Conservation (phyloP, 1,284 basidiomycete genomes). For the Hemileia vastatrix region DNA sequence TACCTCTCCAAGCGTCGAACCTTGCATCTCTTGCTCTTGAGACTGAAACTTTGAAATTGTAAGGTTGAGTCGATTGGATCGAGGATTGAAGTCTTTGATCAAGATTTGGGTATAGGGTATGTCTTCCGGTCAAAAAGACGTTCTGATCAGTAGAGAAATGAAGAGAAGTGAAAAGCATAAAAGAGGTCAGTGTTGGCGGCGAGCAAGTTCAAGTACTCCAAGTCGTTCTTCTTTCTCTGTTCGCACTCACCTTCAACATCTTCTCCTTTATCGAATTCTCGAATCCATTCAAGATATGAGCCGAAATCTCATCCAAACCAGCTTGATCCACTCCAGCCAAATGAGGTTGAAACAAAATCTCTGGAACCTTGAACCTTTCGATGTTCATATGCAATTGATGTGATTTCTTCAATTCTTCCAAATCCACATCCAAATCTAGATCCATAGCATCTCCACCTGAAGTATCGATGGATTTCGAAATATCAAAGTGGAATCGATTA, state of each 20-base stretch:
- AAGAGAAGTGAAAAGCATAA: neutral
- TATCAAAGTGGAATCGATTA: too few relatives aligned
- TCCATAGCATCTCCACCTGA: constrained; percentile 52
- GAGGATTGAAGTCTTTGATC: constrained; percentile 58
- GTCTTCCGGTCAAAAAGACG: constrained; percentile 79
- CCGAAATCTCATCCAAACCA: constrained; percentile 79
- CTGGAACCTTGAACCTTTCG: constrained; percentile 86
- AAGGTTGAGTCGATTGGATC: constrained; percentile 70
- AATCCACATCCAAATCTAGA: constrained; percentile 51
- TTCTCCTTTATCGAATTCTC: constrained; percentile 55
- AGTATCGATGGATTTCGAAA: too few relatives aligned
- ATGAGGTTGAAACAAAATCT: constrained; percentile 80
- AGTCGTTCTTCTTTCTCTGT: too few relatives aligned
- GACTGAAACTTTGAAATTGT: constrained; percentile 60
- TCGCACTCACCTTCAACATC: constrained; percentile 51
- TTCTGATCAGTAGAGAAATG: constrained; percentile 51
- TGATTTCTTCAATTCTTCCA: constrained; percentile 53
- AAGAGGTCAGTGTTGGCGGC: constrained; percentile 46
- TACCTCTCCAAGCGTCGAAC: constrained; percentile 82
- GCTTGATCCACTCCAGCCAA: constrained; percentile 94
- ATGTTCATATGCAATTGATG: constrained; percentile 79
- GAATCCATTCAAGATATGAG: constrained; percentile 72
- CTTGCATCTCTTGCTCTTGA: constrained; percentile 57
- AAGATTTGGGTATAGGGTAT: constrained; percentile 65
- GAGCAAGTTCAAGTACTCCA: neutral